Evolutionary conservation across 2,329 filamentous ascomycete species (phyloP).

Genomic region (Pseudogymnoascus sp.): DNA sequence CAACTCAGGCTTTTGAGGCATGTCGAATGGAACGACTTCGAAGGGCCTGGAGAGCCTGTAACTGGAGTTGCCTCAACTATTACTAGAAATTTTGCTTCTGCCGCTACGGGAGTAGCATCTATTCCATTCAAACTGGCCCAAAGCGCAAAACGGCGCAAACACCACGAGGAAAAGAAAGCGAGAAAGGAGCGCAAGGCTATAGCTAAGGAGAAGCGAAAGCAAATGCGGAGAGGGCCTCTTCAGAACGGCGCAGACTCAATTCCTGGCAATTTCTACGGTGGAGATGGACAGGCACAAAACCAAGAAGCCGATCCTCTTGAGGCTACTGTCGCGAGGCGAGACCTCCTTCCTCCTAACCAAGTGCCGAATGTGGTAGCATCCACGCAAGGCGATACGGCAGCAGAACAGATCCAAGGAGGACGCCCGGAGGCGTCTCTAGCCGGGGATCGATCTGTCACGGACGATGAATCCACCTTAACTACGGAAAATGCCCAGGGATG

Average conservation of each 20-base stretch:
- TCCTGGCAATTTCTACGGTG: not conserved
- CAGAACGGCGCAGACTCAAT: not conserved
- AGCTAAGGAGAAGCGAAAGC: slow-evolving; percentile 12
- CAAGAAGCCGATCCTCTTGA: slow-evolving; percentile 11
- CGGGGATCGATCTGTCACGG: not conserved
- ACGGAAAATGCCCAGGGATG: slow-evolving; percentile 19
- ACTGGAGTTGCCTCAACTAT: slow-evolving; percentile 59
- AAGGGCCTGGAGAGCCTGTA: slow-evolving; percentile 66
- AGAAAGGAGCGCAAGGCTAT: slow-evolving; percentile 27
- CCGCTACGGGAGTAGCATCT: slow-evolving; percentile 56
- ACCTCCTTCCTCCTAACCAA: not conserved
- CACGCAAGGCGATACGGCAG: not conserved
- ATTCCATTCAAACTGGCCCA: slow-evolving; percentile 57
- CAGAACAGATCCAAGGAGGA: not conserved
- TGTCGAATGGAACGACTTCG: slow-evolving; percentile 70
- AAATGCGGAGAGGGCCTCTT: not conserved
- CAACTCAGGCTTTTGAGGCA: slow-evolving; percentile 58
- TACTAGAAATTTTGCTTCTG: slow-evolving; percentile 48
- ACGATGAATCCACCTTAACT: slow-evolving; percentile 16
- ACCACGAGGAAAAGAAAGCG: slow-evolving; percentile 43
- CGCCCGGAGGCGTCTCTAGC: not conserved
- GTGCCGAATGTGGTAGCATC: not conserved
- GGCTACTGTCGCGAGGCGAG: not conserved
- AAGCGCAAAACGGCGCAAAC: slow-evolving; percentile 47
- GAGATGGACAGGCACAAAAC: not conserved